These are phyloP conservation scores for Chlorella sp. DNA, from an alignment of 139 green algal species.

Conservation along the genomic window DNA sequence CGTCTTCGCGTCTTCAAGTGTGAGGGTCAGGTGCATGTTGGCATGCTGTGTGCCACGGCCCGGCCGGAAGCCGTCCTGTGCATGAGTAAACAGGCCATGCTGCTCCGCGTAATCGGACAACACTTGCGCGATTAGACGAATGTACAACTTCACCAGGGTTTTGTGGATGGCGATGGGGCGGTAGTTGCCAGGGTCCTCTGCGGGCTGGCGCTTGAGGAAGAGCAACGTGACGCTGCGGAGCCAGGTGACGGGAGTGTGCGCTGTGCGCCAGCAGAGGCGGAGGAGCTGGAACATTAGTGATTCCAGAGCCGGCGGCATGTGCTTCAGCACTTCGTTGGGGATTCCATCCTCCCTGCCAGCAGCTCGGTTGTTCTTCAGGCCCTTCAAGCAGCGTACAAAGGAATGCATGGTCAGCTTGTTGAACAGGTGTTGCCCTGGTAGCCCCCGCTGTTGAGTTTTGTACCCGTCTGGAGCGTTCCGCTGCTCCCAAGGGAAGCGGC, in stretches of 20 bases:
- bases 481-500: neutral
- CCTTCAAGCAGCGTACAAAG: neutral
- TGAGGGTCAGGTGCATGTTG: neutral
- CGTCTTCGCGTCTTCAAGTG: neutral
- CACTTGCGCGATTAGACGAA: neutral
- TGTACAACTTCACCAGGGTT: neutral
- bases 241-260: neutral
- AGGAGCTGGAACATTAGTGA: neutral
- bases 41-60: neutral
- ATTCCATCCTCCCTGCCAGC: neutral
- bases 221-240: neutral
- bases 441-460: neutral
- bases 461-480: neutral
- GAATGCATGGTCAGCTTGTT: neutral
- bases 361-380: neutral
- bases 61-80: neutral
- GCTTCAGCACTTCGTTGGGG: constrained; percentile 5
- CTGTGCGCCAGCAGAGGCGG: neutral
- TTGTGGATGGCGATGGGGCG: constrained; percentile 7
- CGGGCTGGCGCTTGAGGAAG: neutral
- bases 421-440: neutral
- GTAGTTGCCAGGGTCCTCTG: neutral
- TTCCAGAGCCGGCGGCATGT: neutral
- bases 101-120: constrained; percentile 4
- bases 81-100: neutral